Evolutionary conservation across 352 stramenopile species (phyloP).

Genomic region (Globisporangium iwayamae): DNA sequence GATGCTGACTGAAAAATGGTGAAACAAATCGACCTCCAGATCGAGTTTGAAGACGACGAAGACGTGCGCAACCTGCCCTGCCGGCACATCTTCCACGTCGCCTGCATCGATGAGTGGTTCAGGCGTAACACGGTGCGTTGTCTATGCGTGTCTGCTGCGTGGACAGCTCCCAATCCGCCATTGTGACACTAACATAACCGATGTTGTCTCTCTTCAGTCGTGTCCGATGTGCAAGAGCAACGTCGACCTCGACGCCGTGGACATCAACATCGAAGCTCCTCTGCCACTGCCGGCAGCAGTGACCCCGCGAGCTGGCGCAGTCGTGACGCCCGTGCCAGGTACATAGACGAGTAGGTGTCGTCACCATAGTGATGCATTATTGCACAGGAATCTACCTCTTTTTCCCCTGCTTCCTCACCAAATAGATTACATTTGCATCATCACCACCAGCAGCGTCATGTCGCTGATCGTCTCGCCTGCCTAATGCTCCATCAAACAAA

Average conservation of each 20-base stretch:
- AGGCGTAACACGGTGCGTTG: slow-evolving; percentile 74
- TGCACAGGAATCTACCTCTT: too few species aligned
- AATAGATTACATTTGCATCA: too few species aligned
- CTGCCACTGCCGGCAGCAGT: not conserved
- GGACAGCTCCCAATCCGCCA: not conserved
- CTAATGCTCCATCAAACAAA: too few species aligned
- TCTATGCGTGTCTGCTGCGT: not conserved
- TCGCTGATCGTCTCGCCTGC: not conserved
- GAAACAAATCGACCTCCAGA: slow-evolving; percentile 21
- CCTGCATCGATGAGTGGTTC: slow-evolving; percentile 89
- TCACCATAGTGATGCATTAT: not conserved
- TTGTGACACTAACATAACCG: not conserved
- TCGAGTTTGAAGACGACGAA: slow-evolving; percentile 74
- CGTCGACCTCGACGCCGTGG: slow-evolving; percentile 49
- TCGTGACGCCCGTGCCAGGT: slow-evolving; percentile 33
- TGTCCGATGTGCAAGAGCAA: slow-evolving; percentile 85
- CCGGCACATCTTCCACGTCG: slow-evolving; percentile 87
- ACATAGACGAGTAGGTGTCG: not conserved
- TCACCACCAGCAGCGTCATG: too few species aligned
- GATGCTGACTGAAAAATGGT: not conserved
- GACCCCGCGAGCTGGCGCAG: slow-evolving; percentile 23
- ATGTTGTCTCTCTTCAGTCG: slow-evolving; percentile 26
- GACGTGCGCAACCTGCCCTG: slow-evolving; percentile 78
- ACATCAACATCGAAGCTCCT: slow-evolving; percentile 35
- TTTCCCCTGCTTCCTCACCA: too few species aligned